phyloP scores from a whole-genome alignment of 106 monocot genomes.

The Hemerocallis citrina region DNA sequence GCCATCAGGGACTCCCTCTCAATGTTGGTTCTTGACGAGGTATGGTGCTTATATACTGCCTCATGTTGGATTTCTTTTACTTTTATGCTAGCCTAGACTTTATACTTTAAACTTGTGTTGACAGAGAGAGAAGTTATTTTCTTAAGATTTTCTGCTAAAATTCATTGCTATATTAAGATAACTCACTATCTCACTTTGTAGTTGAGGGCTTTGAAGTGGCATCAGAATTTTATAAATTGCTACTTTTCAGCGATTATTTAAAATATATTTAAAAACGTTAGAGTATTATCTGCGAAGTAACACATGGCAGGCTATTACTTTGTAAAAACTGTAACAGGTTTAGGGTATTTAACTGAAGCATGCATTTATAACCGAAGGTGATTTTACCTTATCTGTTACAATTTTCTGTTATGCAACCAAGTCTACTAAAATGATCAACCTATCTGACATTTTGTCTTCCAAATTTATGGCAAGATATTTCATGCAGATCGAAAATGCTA shows the following conservation, averaged over 20 bases:
- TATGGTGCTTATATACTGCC: constrained; percentile 5
- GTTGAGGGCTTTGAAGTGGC: no score
- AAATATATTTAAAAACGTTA: no score
- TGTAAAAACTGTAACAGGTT: neutral
- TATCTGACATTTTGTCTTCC: neutral
- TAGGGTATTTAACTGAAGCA: neutral
- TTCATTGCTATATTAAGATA: no score
- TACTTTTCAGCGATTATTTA: no score
- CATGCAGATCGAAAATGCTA: neutral
- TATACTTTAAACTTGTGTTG: no score
- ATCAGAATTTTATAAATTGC: no score
- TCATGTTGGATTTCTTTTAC: neutral
- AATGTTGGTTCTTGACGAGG: constrained; percentile 88
- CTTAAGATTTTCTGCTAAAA: no score
- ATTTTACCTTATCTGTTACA: neutral
- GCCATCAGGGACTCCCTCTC: constrained; percentile 55
- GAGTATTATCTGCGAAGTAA: no score
- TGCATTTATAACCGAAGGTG: neutral
- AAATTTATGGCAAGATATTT: neutral
- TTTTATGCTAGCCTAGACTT: no score
- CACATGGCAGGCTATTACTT: no score
- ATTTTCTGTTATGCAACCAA: neutral
- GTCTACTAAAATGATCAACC: neutral
- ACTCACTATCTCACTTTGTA: no score
- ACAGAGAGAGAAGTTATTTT: no score